Conservation (phyloP, 306 rosid genomes). For the Hippophae tibetana region DNA sequence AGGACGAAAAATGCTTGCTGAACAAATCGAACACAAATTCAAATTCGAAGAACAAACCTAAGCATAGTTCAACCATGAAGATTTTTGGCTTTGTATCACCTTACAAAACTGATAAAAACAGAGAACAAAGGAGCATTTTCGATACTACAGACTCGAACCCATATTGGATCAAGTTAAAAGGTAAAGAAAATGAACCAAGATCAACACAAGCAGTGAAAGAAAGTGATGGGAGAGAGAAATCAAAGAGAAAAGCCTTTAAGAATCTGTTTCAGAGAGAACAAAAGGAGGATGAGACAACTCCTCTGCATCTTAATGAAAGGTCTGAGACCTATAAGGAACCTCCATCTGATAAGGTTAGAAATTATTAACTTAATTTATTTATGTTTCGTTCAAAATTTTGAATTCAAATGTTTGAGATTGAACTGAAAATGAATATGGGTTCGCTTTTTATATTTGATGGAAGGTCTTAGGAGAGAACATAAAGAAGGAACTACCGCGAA, state of each 20-base stretch:
- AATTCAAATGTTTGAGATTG: conserved; percentile 7
- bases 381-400: neutral
- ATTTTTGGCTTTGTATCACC: conserved; percentile 52
- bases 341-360: conserved; percentile 68
- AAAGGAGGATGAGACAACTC: conserved; percentile 71
- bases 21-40: conserved; percentile 44
- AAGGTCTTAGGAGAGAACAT: conserved; percentile 72
- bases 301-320: conserved; percentile 54
- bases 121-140: conserved; percentile 55
- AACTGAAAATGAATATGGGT: conserved; percentile 3
- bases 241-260: conserved; percentile 65
- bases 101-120: conserved; percentile 40
- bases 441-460: neutral
- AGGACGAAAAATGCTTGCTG: conserved; percentile 46
- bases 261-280: conserved; percentile 61
- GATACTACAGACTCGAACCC: conserved; percentile 38
- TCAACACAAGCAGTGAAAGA: conserved; percentile 41
- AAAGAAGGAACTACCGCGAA: conserved; percentile 70
- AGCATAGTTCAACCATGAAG: conserved; percentile 50
- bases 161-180: conserved; percentile 23
- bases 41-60: conserved; percentile 42
- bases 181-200: conserved; percentile 22
- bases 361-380: conserved; percentile 2
- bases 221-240: conserved; percentile 28
- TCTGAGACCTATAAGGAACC: conserved; percentile 49